Evolutionary conservation across 2,329 filamentous ascomycete species (phyloP), one percentile per base, ranked within the genome.

Genomic region (Coleophoma crateriformis): DNA sequence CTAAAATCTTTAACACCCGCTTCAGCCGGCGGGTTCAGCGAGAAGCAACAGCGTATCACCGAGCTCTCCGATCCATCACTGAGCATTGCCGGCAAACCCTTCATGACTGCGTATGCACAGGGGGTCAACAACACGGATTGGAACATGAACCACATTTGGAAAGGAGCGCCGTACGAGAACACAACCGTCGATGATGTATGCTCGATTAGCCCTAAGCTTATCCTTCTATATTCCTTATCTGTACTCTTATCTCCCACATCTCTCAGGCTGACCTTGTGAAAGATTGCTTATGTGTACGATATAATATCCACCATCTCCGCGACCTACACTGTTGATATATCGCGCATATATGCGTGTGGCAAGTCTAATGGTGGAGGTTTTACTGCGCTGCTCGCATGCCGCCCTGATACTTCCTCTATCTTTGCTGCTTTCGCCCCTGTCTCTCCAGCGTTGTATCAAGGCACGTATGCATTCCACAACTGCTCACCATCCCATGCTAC

Each of bases 291-390:
- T 44, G 56, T 61, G 11, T 57, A 55, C 48, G 58, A 61, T 41
- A 56, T 59, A 11, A 54, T 61, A 41, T 32, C 46, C 12, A 50
- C 48, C 33, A 53, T 60, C 32, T 55, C 56, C 8, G 34, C 48
- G 38, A 53, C 54, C 14, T 61, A 61, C 51, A 57, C 17, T 2
- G 65, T 75, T 52, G 69, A 74, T 45, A 48, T 60, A 4, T 52
- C 59, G 4, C 66, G 66, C 10, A 62, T 74, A 43, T 74, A 71
- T 55, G 71, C 71, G n/a, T 62, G 64, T 5, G 72, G 72, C 0
- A 71, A 71, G 50, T 71, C 67, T 17, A 72, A 73, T 49, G 71
- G 72, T n/a, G 72, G 67, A 3, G 72, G 71, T 12, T 64, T 68
- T 14, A 67, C 65, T 1, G 62, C 65, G 22, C 48, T 67, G 1